Evolutionary conservation across 148 eudicot species (phyloP).

Genomic region (Chenopodium album): DNA sequence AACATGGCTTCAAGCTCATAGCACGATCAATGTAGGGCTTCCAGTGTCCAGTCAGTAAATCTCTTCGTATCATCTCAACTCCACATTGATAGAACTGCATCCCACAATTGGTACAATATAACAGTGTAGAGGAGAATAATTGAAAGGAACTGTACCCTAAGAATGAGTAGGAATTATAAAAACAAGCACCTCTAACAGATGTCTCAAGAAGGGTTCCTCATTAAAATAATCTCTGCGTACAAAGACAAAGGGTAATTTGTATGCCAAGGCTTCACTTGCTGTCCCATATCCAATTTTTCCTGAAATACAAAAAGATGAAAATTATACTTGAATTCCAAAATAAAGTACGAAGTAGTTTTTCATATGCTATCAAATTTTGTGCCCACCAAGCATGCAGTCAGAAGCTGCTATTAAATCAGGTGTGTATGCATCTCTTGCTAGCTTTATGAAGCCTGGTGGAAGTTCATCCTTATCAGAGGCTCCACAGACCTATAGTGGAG

Average conservation of each 20-base stretch:
- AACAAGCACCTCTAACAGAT: constrained; percentile 79
- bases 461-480: constrained; percentile 73
- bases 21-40: constrained; percentile 96
- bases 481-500: constrained; percentile 74
- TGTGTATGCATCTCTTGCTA: constrained; percentile 80
- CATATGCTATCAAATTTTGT: constrained; percentile 11
- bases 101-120: constrained; percentile 6
- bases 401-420: constrained; percentile 99
- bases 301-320: constrained; percentile 35
- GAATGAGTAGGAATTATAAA: neutral
- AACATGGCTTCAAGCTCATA: constrained; percentile 85
- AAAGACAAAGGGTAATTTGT: constrained; percentile 91
- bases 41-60: constrained; percentile 96
- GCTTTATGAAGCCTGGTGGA: constrained; percentile 78
- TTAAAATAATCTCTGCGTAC: constrained; percentile 98
- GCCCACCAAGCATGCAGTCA: constrained; percentile 98
- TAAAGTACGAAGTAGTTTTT: neutral
- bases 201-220: constrained; percentile 95
- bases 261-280: constrained; percentile 95
- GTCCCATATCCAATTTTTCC: constrained; percentile 99
- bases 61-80: constrained; percentile 98
- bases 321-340: constrained; percentile 7
- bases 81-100: constrained; percentile 83
- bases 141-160: neutral
- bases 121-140: constrained; percentile 6